phyloP scores from a whole-genome alignment of 2,329 filamentous ascomycete species.

The Akanthomyces muscarius region DNA sequence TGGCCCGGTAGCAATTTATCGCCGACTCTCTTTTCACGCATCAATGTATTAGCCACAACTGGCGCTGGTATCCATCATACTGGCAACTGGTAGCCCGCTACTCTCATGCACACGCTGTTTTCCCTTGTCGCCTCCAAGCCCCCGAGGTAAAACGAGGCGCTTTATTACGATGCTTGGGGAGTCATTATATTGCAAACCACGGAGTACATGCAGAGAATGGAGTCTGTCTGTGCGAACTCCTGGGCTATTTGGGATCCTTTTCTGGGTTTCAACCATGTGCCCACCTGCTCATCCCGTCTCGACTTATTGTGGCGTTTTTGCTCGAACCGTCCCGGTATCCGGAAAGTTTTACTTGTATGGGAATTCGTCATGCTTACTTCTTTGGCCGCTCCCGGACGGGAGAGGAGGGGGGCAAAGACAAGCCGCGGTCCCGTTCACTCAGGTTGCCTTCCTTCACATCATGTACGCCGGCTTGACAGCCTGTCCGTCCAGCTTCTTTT shows the following conservation, averaged over 20 bases:
- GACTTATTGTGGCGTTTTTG: not conserved
- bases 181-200: conserved; percentile 12
- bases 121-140: not conserved
- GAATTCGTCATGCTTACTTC: conserved; percentile 7
- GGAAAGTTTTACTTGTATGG: not conserved
- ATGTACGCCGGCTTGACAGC: not conserved
- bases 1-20: not conserved
- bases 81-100: not conserved
- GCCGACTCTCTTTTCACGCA: not conserved
- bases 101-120: not conserved
- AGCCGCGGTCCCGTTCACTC: not conserved
- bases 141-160: not conserved
- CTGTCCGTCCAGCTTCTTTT: not conserved
- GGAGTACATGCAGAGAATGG: conserved; percentile 5
- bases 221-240: not conserved
- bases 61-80: not conserved
- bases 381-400: not conserved
- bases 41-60: conserved; percentile 16
- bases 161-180: not conserved
- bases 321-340: not conserved
- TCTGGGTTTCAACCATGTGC: not conserved
- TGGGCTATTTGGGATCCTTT: not conserved
- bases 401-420: not conserved
- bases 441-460: not conserved
- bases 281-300: conserved; percentile 7